phyloP scores from a whole-genome alignment of 208 protist species.

The Leishmania mexicana region DNA sequence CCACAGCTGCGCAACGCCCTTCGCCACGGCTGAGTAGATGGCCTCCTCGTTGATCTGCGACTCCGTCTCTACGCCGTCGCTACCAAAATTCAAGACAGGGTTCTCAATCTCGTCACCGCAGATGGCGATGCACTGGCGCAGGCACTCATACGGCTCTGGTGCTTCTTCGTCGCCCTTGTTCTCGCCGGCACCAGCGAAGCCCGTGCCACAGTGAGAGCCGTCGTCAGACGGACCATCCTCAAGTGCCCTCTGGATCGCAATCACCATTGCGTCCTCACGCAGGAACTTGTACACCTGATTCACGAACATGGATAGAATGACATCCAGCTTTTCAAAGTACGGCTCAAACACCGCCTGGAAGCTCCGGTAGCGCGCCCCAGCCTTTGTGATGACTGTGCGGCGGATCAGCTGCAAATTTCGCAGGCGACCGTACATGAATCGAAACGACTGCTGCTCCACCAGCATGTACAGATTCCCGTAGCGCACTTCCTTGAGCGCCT shows the following conservation, averaged over 20 bases:
- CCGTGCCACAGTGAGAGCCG: not conserved
- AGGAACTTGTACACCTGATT: slow-evolving; percentile 65
- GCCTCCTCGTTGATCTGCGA: slow-evolving; percentile 62
- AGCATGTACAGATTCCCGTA: slow-evolving; percentile 69
- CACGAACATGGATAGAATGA: slow-evolving; percentile 71
- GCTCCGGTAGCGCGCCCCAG: slow-evolving; percentile 52
- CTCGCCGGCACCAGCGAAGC: not conserved
- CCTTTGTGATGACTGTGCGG: slow-evolving; percentile 65
- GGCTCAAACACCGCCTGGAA: slow-evolving; percentile 84
- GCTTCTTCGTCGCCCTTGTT: slow-evolving; percentile 21
- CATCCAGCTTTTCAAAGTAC: slow-evolving; percentile 89
- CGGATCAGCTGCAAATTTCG: slow-evolving; percentile 74
- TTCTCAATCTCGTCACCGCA: slow-evolving; percentile 66
- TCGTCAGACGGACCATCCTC: slow-evolving; percentile 47
- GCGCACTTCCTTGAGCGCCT: slow-evolving; percentile 82
- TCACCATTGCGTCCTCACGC: slow-evolving; percentile 63
- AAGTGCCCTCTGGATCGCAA: slow-evolving; percentile 79
- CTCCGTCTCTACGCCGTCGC: slow-evolving; percentile 56
- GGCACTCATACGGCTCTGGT: slow-evolving; percentile 53
- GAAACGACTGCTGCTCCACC: slow-evolving; percentile 67
- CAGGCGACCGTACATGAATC: slow-evolving; percentile 65
- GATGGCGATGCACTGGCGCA: slow-evolving; percentile 79
- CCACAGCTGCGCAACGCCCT: slow-evolving; percentile 70
- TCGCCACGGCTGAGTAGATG: slow-evolving; percentile 48
- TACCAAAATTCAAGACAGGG: slow-evolving; percentile 56